Base-by-base conservation (phyloP, 306 rosid genomes). In the Glycine latifolia region DNA sequence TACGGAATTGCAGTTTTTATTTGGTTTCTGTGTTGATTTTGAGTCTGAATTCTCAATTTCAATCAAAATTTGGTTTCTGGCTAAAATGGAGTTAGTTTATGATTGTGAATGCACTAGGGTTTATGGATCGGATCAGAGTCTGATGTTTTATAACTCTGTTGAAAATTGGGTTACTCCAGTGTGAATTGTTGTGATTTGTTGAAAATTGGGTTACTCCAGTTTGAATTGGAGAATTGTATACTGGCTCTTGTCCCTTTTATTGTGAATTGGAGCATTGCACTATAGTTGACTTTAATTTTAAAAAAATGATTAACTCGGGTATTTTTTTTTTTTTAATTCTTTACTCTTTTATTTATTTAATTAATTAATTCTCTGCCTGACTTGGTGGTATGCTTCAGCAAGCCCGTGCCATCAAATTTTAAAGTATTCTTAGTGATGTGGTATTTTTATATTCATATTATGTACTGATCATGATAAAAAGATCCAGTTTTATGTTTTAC, bases 71-170 rank as follows among this genome's bases (percentile, higher is more conserved):
- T 26, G 73, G 67, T 43, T 13, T 0, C 8, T 17, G 11, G 6
- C 2, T 67, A 1, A 44, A 67, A 7, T 80, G 53, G 35, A 50
- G 13, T 59, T 37, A 0, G 52, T 41, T 69, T 54, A 4, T 69
- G 81, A 82, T 46, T 70, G 73, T 74, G 72, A 79, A 10, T 63
- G 80, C 33, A 26, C 66, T 86, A 83, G 89, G 85, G 85, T 83
- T 83, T 76, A 58, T 58, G 46, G 80, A 65, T 76, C 71, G 48
- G 75, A 75, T 83, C 76, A 62, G 54, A 8, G 43, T 41, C 6
- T n/a, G 48, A 33, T 79, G 47, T 5, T 75, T 48, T 79, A n/a
- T 3, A 7, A 14, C 35, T 68, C 75, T 26, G n/a, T 20, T 55
- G 0, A 55, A 39, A 53, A 26, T 20, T 60, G 63, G 47, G 13